phyloP scores from a whole-genome alignment of 805 yeast species.

The Wickerhamomyces rabaulensis region DNA sequence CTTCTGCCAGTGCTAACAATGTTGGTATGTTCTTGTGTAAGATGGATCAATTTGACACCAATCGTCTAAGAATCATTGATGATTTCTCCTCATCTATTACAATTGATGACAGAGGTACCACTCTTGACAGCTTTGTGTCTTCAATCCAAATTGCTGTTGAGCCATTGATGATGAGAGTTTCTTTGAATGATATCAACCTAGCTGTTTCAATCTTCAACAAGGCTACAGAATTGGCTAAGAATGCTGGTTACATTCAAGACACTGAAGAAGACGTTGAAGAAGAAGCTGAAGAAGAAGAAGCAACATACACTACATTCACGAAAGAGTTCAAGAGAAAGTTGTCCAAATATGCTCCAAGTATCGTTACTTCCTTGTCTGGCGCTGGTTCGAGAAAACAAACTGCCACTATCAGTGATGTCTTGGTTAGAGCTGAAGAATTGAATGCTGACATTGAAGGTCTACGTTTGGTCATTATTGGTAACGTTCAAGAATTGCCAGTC shows the following conservation, averaged over 20 bases:
- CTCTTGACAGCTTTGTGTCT: conserved; percentile 52
- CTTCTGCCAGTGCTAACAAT: conserved; percentile 64
- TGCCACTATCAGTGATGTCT: conserved; percentile 28
- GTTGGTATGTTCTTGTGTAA: conserved; percentile 81
- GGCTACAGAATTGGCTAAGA: conserved; percentile 47
- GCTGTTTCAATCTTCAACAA: conserved; percentile 69
- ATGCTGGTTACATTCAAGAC: conserved; percentile 16
- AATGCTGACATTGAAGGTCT: conserved; percentile 66
- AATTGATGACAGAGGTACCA: conserved; percentile 66
- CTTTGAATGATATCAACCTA: conserved; percentile 79
- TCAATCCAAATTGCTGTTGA: conserved; percentile 68
- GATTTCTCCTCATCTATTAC: conserved; percentile 80
- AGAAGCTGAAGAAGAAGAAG: conserved; percentile 9
- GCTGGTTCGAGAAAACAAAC: conserved; percentile 18
- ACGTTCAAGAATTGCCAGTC: conserved; percentile 85
- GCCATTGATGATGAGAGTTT: conserved; percentile 73
- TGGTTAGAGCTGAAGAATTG: conserved; percentile 66
- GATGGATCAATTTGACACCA: conserved; percentile 63
- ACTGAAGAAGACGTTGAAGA: conserved; percentile 1
- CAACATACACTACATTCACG: conserved; percentile 38
- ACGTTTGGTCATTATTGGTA: conserved; percentile 81
- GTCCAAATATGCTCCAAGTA: conserved; percentile 65
- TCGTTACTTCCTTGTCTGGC: conserved; percentile 45
- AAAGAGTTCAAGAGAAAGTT: conserved; percentile 59
- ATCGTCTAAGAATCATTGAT: conserved; percentile 70